These are phyloP conservation scores for Volvariella surrecta DNA, from an alignment of 1,284 basidiomycete species.

Conservation along the genomic window DNA sequence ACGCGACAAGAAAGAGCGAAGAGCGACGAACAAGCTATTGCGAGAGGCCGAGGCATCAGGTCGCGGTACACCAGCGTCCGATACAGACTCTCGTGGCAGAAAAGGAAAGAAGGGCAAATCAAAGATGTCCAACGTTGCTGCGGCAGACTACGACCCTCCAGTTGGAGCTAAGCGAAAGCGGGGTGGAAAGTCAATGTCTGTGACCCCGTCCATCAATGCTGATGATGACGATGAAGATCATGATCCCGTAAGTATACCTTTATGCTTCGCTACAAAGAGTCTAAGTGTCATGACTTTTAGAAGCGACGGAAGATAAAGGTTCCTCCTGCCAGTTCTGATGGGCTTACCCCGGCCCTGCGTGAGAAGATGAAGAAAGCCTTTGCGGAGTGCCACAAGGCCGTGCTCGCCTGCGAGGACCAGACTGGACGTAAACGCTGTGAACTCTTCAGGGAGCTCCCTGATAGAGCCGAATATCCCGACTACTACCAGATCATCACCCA, in stretches of 20 bases:
- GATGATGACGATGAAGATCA: slow-evolving; percentile 59
- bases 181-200: slow-evolving; percentile 64
- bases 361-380: slow-evolving; percentile 84
- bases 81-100: slow-evolving; percentile 49
- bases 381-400: slow-evolving; percentile 74
- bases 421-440: slow-evolving; percentile 75
- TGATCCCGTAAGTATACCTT: slow-evolving; percentile 41
- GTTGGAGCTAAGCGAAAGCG: slow-evolving; percentile 59
- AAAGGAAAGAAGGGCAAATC: slow-evolving; percentile 63
- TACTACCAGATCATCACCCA: slow-evolving; percentile 75
- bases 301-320: slow-evolving; percentile 72
- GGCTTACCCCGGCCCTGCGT: slow-evolving; percentile 42
- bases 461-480: slow-evolving; percentile 84
- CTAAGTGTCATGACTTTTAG: slow-evolving; percentile 24
- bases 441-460: slow-evolving; percentile 76
- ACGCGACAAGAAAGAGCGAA: slow-evolving; percentile 55
- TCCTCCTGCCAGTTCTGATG: slow-evolving; percentile 29
- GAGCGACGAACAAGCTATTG: slow-evolving; percentile 42
- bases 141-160: slow-evolving; percentile 37
- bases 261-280: neutral
- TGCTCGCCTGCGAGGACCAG: slow-evolving; percentile 66
- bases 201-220: slow-evolving; percentile 65
- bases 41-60: slow-evolving; percentile 44
- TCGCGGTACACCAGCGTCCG: slow-evolving; percentile 54
- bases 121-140: slow-evolving; percentile 21